Evolutionary conservation across 352 stramenopile genomes (phyloP), one percentile per base, ranked within the genome.

Genomic region (Pythium periplocum): DNA sequence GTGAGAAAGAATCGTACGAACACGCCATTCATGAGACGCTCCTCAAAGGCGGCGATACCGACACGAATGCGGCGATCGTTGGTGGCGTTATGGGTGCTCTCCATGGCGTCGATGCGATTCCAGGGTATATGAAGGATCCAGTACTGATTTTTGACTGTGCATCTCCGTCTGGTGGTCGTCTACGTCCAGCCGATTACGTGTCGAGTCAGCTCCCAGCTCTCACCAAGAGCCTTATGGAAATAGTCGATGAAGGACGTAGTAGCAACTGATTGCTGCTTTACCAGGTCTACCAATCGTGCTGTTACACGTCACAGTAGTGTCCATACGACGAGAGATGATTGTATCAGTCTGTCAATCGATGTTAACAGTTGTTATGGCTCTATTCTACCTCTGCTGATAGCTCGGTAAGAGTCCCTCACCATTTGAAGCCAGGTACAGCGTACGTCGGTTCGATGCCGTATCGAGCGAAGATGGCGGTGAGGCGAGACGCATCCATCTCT

Each of bases 1-100:
- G 72, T 0, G 32, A 61, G 34, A 69, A 73, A 33, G 55, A 65
- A 11, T 48, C 54, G 11, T 85, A 81, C 46, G 70, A 83, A 35
- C 48, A 62, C 3, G 75, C 68, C 7, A 81, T 85, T 42, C 52
- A 67, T 9, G 53, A 71, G 26, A 83, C 75, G 49, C 59, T 85
- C 45, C 56, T 79, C 9, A 78, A 81, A 37, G 75, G 64, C 17
- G 75, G 72, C 1, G 75, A 85, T 38, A 85, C 75, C 6, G 75
- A 85, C 45, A 85, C 75, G 32, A 85, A 85, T 55, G 75, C 75
- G 5, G 75, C 69, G 10, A 85, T 85, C 44, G 69, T 83, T 8
- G 75, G 75, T 4, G 69, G 67, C 0, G 32, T 85, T 1, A 64
- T 85, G 26, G 75, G 75, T 8, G 74, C 74, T 6, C 44, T 85